Percentiles rank a stretch among this genome's conserved stretches.
Conservation (phyloP, 331 rosid genomes). For the Telfairia occidentalis region DNA sequence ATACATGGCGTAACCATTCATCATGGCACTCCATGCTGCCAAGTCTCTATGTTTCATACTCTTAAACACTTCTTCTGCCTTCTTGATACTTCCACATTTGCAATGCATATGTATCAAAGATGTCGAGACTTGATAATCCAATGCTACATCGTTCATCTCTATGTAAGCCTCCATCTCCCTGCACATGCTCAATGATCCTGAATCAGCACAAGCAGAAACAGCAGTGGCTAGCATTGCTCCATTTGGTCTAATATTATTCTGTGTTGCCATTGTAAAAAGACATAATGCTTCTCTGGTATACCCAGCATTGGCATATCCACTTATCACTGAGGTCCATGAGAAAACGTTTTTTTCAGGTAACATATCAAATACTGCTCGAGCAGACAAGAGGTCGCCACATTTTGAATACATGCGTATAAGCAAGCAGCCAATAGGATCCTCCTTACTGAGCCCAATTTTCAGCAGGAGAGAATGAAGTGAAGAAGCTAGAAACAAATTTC, state of each 20-base stretch:
- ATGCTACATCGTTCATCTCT: not conserved
- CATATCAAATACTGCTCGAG: slow-evolving; percentile 39
- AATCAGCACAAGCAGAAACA: slow-evolving; percentile 49
- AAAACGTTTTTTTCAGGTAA: slow-evolving; percentile 22
- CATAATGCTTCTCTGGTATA: slow-evolving; percentile 34
- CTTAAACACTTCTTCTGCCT: slow-evolving; percentile 36
- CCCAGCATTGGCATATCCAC: slow-evolving; percentile 29
- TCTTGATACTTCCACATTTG: slow-evolving; percentile 32
- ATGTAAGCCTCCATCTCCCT: slow-evolving; percentile 34
- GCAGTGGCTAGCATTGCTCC: slow-evolving; percentile 30
- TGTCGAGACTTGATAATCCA: slow-evolving; percentile 26
- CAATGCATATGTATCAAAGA: slow-evolving; percentile 49
- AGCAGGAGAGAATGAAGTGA: slow-evolving; percentile 40
- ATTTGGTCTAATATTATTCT: slow-evolving; percentile 28
- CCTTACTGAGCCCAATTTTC: slow-evolving; percentile 26
- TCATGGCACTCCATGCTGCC: slow-evolving; percentile 46
- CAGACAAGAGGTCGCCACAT: slow-evolving; percentile 27
- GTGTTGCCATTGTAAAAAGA: slow-evolving; percentile 29
- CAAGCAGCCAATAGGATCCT: slow-evolving; percentile 29
- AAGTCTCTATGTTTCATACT: slow-evolving; percentile 29
- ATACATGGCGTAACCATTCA: slow-evolving; percentile 41
- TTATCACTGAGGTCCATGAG: slow-evolving; percentile 42
- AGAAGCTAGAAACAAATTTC: slow-evolving; percentile 29
- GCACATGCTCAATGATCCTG: slow-evolving; percentile 30
- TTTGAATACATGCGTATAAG: slow-evolving; percentile 38